Evolutionary conservation across 768 basidiomycete genomes (phyloP).

Genomic region (Termitomyces sp.): DNA sequence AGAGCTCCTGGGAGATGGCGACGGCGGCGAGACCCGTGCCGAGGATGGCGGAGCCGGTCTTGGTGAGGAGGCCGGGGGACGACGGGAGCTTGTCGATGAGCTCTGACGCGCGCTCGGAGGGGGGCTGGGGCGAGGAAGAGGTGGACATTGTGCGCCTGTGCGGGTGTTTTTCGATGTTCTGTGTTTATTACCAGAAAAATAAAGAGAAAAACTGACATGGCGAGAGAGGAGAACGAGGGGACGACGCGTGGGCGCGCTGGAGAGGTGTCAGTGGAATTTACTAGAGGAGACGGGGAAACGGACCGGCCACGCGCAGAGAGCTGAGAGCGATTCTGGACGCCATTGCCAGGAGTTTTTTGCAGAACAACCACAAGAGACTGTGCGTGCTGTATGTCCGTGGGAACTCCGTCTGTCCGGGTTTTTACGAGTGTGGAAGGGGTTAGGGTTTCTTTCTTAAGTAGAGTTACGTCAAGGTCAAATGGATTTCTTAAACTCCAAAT

Average conservation of each 20-base stretch:
- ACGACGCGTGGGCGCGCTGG: slow-evolving; percentile 53
- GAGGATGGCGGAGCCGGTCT: slow-evolving; percentile 89
- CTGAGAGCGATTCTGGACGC: slow-evolving; percentile 68
- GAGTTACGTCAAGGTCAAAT: too few relatives aligned
- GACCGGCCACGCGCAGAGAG: slow-evolving; percentile 59
- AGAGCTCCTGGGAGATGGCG: slow-evolving; percentile 95
- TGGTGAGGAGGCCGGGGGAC: slow-evolving; percentile 85
- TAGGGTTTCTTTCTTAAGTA: too few relatives aligned
- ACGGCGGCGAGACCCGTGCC: slow-evolving; percentile 86
- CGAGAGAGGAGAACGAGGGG: slow-evolving; percentile 34
- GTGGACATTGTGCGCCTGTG: slow-evolving; percentile 62
- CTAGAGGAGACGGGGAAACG: slow-evolving; percentile 10
- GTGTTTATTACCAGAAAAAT: slow-evolving; percentile 1
- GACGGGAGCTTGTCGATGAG: slow-evolving; percentile 85
- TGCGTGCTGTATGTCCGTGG: slow-evolving; percentile 21
- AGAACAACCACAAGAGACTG: slow-evolving; percentile 20
- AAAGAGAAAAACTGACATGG: slow-evolving; percentile 37
- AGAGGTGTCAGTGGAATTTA: not conserved
- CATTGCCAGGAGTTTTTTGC: slow-evolving; percentile 35
- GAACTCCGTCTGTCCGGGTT: slow-evolving; percentile 31
- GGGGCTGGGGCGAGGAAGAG: slow-evolving; percentile 53
- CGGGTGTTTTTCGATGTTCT: not conserved
- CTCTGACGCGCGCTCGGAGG: slow-evolving; percentile 83
- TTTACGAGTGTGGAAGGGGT: slow-evolving; percentile 29
- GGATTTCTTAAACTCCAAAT: too few relatives aligned